Evolutionary conservation across 2,329 filamentous ascomycete genomes (phyloP).

Genomic region (Mycosphaerella sp.): DNA sequence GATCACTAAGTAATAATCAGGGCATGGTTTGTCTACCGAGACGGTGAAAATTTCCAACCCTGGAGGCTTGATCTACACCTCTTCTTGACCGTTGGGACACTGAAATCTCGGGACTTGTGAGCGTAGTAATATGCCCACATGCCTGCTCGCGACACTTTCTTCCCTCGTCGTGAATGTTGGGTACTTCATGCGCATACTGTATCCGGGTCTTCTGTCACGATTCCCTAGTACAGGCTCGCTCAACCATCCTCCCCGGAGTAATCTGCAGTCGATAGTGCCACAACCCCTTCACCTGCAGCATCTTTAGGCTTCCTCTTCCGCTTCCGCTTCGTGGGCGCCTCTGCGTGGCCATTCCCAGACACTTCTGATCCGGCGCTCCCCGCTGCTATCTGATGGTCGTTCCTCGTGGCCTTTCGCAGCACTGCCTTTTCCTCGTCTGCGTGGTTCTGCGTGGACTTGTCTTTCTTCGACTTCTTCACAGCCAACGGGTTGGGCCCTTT

Average conservation of each 20-base stretch:
- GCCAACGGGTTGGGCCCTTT: conserved; percentile 67
- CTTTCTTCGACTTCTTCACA: conserved; percentile 62
- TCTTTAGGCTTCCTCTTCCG: conserved; percentile 24
- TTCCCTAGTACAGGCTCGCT: background rate
- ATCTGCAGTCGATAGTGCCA: conserved; percentile 1
- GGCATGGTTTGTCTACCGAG: background rate
- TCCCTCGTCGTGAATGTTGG: background rate
- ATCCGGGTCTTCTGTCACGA: background rate
- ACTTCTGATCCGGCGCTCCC: conserved; percentile 19
- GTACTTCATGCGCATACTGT: background rate
- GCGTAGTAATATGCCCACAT: background rate
- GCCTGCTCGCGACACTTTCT: background rate
- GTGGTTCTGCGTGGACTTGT: conserved; percentile 20
- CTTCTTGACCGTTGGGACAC: background rate
- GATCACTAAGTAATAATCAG: background rate
- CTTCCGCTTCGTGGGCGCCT: conserved; percentile 19
- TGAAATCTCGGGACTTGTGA: background rate
- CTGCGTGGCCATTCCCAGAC: conserved; percentile 5
- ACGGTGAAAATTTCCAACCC: background rate
- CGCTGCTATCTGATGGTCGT: conserved; percentile 23
- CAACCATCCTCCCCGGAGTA: background rate
- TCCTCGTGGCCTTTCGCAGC: conserved; percentile 24
- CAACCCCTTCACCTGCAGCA: conserved; percentile 3
- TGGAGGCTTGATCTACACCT: background rate
- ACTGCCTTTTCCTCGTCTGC: conserved; percentile 20